Base-by-base conservation (phyloP, 2,329 filamentous ascomycete species). In the Metarhizium humberi region DNA sequence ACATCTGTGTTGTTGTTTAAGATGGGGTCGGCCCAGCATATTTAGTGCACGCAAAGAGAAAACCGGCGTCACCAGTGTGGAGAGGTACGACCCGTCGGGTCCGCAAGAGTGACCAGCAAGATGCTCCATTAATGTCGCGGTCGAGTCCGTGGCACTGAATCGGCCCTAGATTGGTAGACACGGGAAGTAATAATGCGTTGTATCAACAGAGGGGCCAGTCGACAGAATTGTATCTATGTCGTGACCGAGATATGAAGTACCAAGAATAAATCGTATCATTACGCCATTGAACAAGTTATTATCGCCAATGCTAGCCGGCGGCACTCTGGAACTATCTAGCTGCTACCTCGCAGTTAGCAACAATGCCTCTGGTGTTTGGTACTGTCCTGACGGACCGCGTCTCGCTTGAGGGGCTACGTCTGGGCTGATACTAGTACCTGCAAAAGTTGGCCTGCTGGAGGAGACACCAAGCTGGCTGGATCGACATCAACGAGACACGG, bases 401-500 rank as follows among this genome's bases (percentile, higher is more conserved):
- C 25, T 25, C 25, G 25, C 25, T 25, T 25, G 25, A 25, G 25
- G 25, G 4, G 25, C 25, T 25, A 25, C 25, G 25, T 25, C 25
- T 25, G 25, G 25, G 25, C 25, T 25, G 25, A 25, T 25, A 25
- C 25, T 25, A 25, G 20, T 25, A 25, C 25, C 25, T 25, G 25
- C 25, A 25, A 25, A 25, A 25, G 25, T 34, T 34, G 7, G 32
- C 32, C 6, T 34, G 32, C 25, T 25, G 32, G 32, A 34, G 32
- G 32, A 34, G 32, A 11, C 32, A 34, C 14, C 14, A 11, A 10
- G 11, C 4, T 40, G 38, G 51, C 57, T 18, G 58, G 66, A 67
- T 64, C 66, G 63, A 61, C 64, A 60, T 62, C 58, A 59, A 61
- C 62, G 63, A 68, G 63, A 66, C 63, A 64, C 55, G 50, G 50